A percentile compares a stretch with the other conserved stretches of the same genome.
These are phyloP conservation scores for Arthrobotrys sinensis DNA, from an alignment of 2,329 filamentous ascomycete species.

Conservation along the genomic window DNA sequence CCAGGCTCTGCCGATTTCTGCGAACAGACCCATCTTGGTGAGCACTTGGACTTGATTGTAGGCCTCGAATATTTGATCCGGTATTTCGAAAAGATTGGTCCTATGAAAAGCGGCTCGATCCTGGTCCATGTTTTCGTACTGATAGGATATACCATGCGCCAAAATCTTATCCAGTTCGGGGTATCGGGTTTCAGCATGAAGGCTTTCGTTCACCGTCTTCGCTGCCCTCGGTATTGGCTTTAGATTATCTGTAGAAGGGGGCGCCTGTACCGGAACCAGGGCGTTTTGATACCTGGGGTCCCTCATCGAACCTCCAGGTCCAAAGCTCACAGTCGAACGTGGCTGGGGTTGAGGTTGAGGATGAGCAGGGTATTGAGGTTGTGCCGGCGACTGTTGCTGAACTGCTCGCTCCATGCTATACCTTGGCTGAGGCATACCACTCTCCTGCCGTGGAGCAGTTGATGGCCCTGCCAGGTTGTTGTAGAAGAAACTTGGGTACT, in stretches of 20 bases:
- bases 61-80: constrained; percentile 91
- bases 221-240: constrained; percentile 85
- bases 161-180: constrained; percentile 92
- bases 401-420: constrained; percentile 32
- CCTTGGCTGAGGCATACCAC: constrained; percentile 36
- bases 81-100: constrained; percentile 87
- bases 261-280: constrained; percentile 48
- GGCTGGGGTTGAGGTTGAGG: constrained; percentile 27
- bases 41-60: constrained; percentile 89
- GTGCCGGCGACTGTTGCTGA: constrained; percentile 37
- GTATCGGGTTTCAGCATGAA: constrained; percentile 83
- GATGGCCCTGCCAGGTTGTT: constrained; percentile 54
- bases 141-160: constrained; percentile 74
- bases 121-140: constrained; percentile 66
- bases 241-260: constrained; percentile 66
- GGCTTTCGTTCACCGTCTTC: constrained; percentile 83
- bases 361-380: constrained; percentile 45
- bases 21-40: constrained; percentile 95
- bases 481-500: constrained; percentile 60
- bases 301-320: constrained; percentile 47
- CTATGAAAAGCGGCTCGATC: constrained; percentile 93
- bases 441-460: constrained; percentile 34
- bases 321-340: constrained; percentile 44
- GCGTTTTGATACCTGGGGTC: constrained; percentile 55
- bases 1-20: constrained; percentile 95